Base-by-base conservation (phyloP, 768 basidiomycete species). In the Lenzites betulinus region DNA sequence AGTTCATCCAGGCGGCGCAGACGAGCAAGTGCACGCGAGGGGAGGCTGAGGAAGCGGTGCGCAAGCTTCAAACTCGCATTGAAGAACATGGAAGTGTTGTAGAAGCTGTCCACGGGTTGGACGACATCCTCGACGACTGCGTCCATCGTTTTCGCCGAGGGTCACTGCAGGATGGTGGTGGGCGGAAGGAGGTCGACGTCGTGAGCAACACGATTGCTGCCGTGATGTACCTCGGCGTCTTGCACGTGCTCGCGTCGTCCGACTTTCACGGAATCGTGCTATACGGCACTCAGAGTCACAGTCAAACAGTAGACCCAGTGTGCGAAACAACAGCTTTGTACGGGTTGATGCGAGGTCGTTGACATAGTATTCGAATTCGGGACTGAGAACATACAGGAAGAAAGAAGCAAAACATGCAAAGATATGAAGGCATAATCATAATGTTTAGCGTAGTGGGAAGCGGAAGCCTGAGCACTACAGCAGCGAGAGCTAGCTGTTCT, bases 21-120 rank as follows among this genome's bases (percentile, higher is more conserved):
- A 41, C 75, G 72, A 11, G 73, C 71, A 26, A 81, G 66, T 2
- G 79, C 66, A 30, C 77, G 75, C 36, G 74, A 74, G 2, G 79
- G 78, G 66, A 78, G 74, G n/a, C 71, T 62, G 44, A 83, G 68
- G 54, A 83, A 66, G n/a, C 66, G 66, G 23, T 63, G 54, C 26
- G 68, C 70, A 51, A 71, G 52, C 46, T 66, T 68, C 42, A 67
- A 59, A 51, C 64, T 67, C 13, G 66, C 54, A 52, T 67, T 66
- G 68, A 64, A 62, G 52, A 65, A 57, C 44, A 56, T 46, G 22
- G 61, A 62, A 18, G 51, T 25, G 38, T 62, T 62, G 46, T 58
- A 62, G 55, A 54, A 58, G 11, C 50, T 33, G 28, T 62, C 61
- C 7, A 47, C n/a, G 12, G 56, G 20, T 25, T 58, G 56, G 28